Conservation (phyloP, 352 stramenopile genomes). For the Pythium coloratum region DNA sequence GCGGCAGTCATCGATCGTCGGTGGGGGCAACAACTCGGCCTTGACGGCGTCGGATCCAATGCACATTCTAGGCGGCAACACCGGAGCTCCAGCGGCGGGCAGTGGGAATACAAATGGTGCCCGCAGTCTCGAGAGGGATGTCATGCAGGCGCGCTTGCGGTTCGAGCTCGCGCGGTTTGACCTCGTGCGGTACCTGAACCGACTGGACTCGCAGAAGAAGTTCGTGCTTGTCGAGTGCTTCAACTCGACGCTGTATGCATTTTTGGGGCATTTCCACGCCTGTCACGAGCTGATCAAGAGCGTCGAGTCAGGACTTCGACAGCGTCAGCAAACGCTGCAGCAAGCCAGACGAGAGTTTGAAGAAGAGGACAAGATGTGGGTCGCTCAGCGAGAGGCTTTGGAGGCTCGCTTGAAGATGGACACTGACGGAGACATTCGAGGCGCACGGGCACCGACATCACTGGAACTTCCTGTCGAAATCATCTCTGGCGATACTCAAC, state of each 20-base stretch:
- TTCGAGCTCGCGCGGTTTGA: conserved; percentile 88
- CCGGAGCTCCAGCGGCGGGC: background rate
- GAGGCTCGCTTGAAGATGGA: conserved; percentile 57
- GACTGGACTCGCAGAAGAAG: conserved; percentile 84
- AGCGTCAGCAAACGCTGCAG: conserved; percentile 74
- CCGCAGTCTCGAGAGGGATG: conserved; percentile 58
- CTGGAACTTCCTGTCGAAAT: conserved; percentile 78
- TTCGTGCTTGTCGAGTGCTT: conserved; percentile 83
- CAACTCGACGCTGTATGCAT: conserved; percentile 81
- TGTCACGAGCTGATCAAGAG: conserved; percentile 82
- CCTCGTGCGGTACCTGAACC: conserved; percentile 81
- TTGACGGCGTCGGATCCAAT: conserved; percentile 20
- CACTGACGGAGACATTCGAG: conserved; percentile 38
- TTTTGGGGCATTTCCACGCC: conserved; percentile 77
- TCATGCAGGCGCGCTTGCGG: conserved; percentile 52
- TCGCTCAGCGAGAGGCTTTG: conserved; percentile 60
- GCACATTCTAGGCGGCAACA: conserved; percentile 23
- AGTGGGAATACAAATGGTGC: conserved; percentile 12
- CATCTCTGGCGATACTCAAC: conserved; percentile 66
- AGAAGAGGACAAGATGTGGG: conserved; percentile 76
- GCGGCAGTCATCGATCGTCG: conserved; percentile 32
- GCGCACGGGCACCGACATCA: conserved; percentile 29
- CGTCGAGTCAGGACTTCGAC: conserved; percentile 62
- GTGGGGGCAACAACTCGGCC: conserved; percentile 9
- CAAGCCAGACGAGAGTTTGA: conserved; percentile 64